Base-by-base conservation (phyloP, 331 rosid genomes). In the Rosa hybrid region DNA sequence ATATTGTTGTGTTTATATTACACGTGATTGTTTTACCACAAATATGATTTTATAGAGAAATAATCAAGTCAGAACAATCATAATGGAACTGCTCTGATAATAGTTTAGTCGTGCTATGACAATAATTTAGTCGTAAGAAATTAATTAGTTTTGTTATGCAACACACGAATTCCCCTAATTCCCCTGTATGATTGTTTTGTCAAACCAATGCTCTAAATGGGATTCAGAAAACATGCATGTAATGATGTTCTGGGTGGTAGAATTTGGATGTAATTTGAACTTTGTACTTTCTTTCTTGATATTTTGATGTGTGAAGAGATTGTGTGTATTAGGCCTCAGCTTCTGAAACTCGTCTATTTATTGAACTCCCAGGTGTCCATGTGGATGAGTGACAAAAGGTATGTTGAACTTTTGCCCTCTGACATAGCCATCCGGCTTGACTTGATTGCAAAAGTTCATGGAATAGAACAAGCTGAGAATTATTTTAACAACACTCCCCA, bases 361-460 rank as follows among this genome's bases (percentile, higher is more conserved):
- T 77, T 54, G 68, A 20, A 1, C 81, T 21, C 41, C 4, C 79
- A 82, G 82, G 9, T 85, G 56, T 79, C 74, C 4, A 63, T 75
- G 76, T 85, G 88, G 88, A 53, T 78, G 83, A 57, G 76, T 53
- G 83, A 85, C 20, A 82, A 82, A 75, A 45, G 81, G 68, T 85
- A 71, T 53, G 64, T 60, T 49, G 34, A 30, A 7, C 74, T 75
- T 64, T 5, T 44, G 0, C 3, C 8, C 21, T 8, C 76, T 1
- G 86, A 85, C 41, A 39, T 64, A 18, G 79, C 83, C 23, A 25
- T 45, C 65, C 72, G 84, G 39, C 69, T 85, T 7, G 82, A 85
- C 73, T 79, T 82, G 83, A 82, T 85, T 77, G 70, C 74, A 34
- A 85, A 76, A 71, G 88, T 85, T 71, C 79, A 71, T 10, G 88